A percentile compares a stretch with the other conserved stretches of the same genome.
These are phyloP conservation scores for Pestalotiopsis sp. DNA, from an alignment of 2,329 filamentous ascomycete species.

Conservation along the genomic window DNA sequence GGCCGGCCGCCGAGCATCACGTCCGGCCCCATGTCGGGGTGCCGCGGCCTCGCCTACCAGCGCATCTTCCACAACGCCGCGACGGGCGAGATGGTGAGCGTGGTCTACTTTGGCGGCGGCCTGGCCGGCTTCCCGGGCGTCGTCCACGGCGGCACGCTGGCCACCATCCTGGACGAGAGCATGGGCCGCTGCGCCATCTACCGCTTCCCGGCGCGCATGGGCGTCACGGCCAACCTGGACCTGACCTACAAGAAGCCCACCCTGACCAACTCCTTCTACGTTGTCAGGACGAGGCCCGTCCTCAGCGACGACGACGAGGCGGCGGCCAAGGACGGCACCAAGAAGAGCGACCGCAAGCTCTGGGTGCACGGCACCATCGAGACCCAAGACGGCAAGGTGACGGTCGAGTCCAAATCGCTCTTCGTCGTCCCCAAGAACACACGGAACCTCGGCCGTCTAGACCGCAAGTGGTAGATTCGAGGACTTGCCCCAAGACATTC, in stretches of 20 bases:
- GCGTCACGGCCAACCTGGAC: conserved; percentile 60
- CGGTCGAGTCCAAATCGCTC: conserved; percentile 60
- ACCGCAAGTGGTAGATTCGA: not conserved
- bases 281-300: conserved; percentile 55
- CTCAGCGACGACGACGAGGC: conserved; percentile 25
- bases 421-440: conserved; percentile 61
- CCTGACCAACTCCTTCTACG: conserved; percentile 63
- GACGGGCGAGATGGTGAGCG: conserved; percentile 60
- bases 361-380: conserved; percentile 60
- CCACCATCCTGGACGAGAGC: conserved; percentile 71
- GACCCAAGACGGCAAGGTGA: conserved; percentile 56
- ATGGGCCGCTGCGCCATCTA: conserved; percentile 64
- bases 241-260: conserved; percentile 67
- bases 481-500: not conserved
- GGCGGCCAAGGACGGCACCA: conserved; percentile 19
- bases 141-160: conserved; percentile 72
- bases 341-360: conserved; percentile 48
- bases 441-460: conserved; percentile 28
- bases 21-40: conserved; percentile 44
- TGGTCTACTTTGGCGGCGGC: conserved; percentile 71
- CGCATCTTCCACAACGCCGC: conserved; percentile 65
- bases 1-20: conserved; percentile 32
- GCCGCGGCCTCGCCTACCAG: conserved; percentile 53
- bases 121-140: conserved; percentile 72
- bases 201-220: conserved; percentile 48